Conservation (phyloP, 768 basidiomycete genomes). For the Lactarius sanguifluus region DNA sequence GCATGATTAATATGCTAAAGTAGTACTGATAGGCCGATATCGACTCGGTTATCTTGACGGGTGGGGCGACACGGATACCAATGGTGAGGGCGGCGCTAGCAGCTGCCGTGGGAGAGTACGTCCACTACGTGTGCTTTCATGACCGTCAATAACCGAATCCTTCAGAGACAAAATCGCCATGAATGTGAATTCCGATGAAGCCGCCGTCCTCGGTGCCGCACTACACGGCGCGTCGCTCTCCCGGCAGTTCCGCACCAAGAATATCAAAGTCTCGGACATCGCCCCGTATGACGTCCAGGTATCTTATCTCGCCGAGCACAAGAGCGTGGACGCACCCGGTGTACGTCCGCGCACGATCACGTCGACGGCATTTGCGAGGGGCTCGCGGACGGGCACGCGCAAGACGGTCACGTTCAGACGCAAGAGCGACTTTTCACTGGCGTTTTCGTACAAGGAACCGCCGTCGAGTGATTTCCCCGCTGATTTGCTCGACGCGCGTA, state of each 20-base stretch:
- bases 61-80: constrained; percentile 86
- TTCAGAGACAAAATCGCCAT: constrained; percentile 77
- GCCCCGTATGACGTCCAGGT: constrained; percentile 72
- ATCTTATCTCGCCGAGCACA: constrained; percentile 66
- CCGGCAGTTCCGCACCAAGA: constrained; percentile 93
- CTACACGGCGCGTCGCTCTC: constrained; percentile 88
- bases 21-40: constrained; percentile 62
- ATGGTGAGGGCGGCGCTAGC: constrained; percentile 87
- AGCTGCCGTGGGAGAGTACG: constrained; percentile 74
- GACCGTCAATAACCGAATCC: constrained; percentile 9
- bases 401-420: constrained; percentile 87
- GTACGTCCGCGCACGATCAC: constrained; percentile 64
- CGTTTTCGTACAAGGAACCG: constrained; percentile 70
- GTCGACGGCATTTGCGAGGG: constrained; percentile 72
- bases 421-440: constrained; percentile 77
- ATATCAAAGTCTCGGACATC: constrained; percentile 81
- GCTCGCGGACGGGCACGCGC: constrained; percentile 74
- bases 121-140: background rate
- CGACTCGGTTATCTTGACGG: constrained; percentile 88
- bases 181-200: constrained; percentile 97
- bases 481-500: constrained; percentile 69
- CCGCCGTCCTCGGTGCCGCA: constrained; percentile 89
- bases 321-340: constrained; percentile 41
- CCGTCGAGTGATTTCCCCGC: constrained; percentile 69
- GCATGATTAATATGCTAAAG: constrained; percentile 1